Evolutionary conservation across 2,329 filamentous ascomycete species (phyloP).

Genomic region (Diaporthe caulivora): DNA sequence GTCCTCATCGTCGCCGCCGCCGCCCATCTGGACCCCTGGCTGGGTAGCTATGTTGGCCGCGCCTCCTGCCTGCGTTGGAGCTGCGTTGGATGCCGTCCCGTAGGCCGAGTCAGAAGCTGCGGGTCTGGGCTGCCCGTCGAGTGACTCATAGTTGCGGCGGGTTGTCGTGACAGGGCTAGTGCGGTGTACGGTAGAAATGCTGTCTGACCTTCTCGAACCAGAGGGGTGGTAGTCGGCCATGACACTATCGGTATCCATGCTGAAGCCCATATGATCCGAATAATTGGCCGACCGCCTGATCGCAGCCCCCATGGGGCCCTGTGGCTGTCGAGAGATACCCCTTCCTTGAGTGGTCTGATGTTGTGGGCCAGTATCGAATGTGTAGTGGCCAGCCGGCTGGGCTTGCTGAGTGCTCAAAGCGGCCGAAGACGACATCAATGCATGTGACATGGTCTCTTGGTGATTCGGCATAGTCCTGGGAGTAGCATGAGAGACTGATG

Average conservation of each 20-base stretch:
- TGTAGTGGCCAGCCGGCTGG: conserved; percentile 33
- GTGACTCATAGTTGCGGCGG: not conserved
- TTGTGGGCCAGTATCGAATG: conserved; percentile 14
- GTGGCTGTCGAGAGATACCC: not conserved
- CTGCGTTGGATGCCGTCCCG: conserved; percentile 10
- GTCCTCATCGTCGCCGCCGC: not conserved
- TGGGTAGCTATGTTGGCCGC: not conserved
- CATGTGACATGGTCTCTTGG: conserved; percentile 16
- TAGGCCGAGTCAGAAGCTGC: conserved; percentile 21
- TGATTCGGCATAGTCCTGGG: conserved; percentile 34
- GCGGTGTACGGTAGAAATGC: conserved; percentile 30
- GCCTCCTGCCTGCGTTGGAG: conserved; percentile 6
- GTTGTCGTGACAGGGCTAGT: conserved; percentile 9
- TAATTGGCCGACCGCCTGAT: not conserved
- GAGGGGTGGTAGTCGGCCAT: conserved; percentile 14
- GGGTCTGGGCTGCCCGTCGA: not conserved
- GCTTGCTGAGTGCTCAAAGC: not conserved
- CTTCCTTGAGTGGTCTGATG: not conserved
- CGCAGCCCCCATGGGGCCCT: conserved; percentile 3
- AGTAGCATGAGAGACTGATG: conserved; percentile 1
- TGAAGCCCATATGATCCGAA: conserved; percentile 25
- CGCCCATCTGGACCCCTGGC: conserved; percentile 9
- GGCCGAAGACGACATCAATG: conserved; percentile 32
- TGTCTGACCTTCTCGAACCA: conserved; percentile 9
- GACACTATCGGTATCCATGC: conserved; percentile 18